Conservation (phyloP, 2,329 filamentous ascomycete genomes). For the Pyrenophora seminiperda region DNA sequence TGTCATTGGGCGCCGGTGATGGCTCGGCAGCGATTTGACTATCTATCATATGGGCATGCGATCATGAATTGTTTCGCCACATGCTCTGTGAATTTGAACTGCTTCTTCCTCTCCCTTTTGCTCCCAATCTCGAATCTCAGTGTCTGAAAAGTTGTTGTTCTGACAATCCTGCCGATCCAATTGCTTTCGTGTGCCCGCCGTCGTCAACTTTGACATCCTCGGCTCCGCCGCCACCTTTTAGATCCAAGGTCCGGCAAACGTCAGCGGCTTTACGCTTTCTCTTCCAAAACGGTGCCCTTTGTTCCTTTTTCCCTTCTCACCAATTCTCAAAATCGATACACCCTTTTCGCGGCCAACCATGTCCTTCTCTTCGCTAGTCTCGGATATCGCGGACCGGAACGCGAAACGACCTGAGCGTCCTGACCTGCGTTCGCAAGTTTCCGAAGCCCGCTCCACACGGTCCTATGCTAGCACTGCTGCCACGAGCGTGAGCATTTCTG, state of each 20-base stretch:
- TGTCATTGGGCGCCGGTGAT: conserved; percentile 18
- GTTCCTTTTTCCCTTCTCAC: not conserved
- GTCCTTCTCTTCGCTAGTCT: conserved; percentile 60
- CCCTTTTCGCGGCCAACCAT: conserved; percentile 47
- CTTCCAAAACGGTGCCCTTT: not conserved
- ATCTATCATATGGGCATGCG: not conserved
- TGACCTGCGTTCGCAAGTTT: conserved; percentile 54
- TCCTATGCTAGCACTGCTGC: conserved; percentile 59
- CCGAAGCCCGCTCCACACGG: conserved; percentile 52
- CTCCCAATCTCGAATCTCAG: not conserved
- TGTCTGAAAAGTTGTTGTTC: not conserved
- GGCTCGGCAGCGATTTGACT: conserved; percentile 11
- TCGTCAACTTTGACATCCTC: conserved; percentile 7
- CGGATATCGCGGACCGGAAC: conserved; percentile 57
- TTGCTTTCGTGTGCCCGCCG: not conserved
- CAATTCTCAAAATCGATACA: not conserved
- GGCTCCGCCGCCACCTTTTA: conserved; percentile 19
- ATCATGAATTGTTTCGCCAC: conserved; percentile 4
- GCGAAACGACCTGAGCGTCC: conserved; percentile 41
- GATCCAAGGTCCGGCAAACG: conserved; percentile 3
- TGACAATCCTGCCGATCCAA: not conserved
- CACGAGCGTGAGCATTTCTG: conserved; percentile 58
- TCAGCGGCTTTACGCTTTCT: conserved; percentile 2
- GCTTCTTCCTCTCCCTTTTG: not conserved
- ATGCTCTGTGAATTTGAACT: not conserved